Conservation (phyloP, 2,329 filamentous ascomycete species). For the Fusarium continuum region DNA sequence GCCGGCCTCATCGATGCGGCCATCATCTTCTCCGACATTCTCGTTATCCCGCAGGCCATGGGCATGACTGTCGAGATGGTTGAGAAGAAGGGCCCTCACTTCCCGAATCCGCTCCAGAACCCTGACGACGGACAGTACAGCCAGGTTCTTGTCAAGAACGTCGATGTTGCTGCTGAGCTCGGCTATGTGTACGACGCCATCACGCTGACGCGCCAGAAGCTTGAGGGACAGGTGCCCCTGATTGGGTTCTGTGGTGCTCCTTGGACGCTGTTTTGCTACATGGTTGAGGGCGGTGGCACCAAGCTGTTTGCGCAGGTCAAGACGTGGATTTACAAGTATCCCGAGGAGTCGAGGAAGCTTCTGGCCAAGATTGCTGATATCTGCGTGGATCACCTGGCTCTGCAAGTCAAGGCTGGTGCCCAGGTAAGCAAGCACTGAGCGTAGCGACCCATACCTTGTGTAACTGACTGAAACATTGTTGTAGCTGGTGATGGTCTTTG, state of each 20-base stretch:
- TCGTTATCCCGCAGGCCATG: conserved; percentile 97
- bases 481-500: conserved; percentile 92
- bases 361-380: conserved; percentile 92
- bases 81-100: conserved; percentile 95
- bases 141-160: conserved; percentile 76
- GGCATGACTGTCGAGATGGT: conserved; percentile 99
- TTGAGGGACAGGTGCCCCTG: conserved; percentile 87
- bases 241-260: conserved; percentile 97
- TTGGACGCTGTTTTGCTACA: conserved; percentile 97
- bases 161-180: conserved; percentile 86
- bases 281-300: conserved; percentile 96
- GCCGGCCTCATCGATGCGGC: conserved; percentile 91
- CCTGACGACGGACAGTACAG: conserved; percentile 86
- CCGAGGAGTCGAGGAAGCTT: conserved; percentile 79
- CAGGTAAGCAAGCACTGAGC: conserved; percentile 65
- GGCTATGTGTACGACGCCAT: conserved; percentile 97
- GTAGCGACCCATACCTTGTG: neutral
- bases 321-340: conserved; percentile 95
- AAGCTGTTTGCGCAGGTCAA: conserved; percentile 95
- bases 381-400: conserved; percentile 91
- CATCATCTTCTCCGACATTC: conserved; percentile 98
- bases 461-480: neutral
- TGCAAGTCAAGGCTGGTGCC: conserved; percentile 92
- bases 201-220: conserved; percentile 86
- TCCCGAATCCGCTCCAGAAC: conserved; percentile 81